Base-by-base conservation (phyloP, 2,329 filamentous ascomycete species). In the Bipolaris sorokiniana region DNA sequence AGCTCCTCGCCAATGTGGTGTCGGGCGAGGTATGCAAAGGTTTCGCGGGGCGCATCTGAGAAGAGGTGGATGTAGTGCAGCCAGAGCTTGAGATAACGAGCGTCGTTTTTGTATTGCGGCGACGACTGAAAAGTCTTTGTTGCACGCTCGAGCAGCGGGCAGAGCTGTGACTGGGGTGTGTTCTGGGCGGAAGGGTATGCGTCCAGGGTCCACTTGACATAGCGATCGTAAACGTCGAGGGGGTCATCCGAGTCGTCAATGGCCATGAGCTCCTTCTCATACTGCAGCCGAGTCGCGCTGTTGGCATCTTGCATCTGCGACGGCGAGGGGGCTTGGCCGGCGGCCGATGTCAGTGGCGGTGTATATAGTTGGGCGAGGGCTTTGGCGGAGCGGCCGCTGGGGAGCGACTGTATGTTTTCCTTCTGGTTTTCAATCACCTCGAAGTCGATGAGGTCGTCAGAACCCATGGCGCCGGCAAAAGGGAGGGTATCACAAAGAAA, bases 351-450 rank as follows among this genome's bases (percentile, higher is more conserved):
- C 7, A 76, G 59, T 28, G 73, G 83, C 52, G 90, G 83, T 60
- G 92, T 89, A 83, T 92, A 92, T 31, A 92, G 86, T 52, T 92
- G 86, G 28, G 89, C 92, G 49, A 99, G 88, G 51, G 95, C 93
- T 79, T 88, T 91, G 44, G 94, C 95, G 38, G 94, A 98, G 64
- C 95, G 83, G 33, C 89, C 95, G 61, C 91, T 90, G 15, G 94
- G 93, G 11, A 99, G 84, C 20, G 92, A 88, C 77, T 97, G 93
- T 54, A 99, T 97, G 78, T 99, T 99, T 80, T 99, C 95, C 79
- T 99, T 99, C 70, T 97, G 93, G 45, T 86, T 87, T 80, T 99
- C 95, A 78, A 99, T 97, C 62, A 97, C 86, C 69, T 96, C 90
- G 80, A 99, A 98, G 79, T 81, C 78, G 68, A 83, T 80, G 22